phyloP scores from a whole-genome alignment of 345 rosid genomes.

The Gossypium ekmanianum region DNA sequence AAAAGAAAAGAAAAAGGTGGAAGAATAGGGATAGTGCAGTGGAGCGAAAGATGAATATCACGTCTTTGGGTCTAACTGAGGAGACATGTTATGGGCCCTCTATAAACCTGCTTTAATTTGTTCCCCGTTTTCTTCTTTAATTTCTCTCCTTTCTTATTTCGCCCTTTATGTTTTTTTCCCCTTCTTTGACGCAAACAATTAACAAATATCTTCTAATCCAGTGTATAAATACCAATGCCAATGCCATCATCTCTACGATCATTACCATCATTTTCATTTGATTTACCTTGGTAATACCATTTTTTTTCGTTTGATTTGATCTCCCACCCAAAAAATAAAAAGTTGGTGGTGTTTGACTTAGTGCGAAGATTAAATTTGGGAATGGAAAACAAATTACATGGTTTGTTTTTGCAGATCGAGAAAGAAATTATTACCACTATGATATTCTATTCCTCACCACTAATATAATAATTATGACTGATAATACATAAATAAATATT shows the following conservation, averaged over 20 bases:
- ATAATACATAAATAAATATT: slow-evolving; percentile 10
- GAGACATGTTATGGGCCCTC: slow-evolving; percentile 57
- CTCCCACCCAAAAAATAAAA: too few species aligned
- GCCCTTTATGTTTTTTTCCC: neutral
- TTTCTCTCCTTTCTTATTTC: slow-evolving; percentile 9
- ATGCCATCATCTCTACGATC: slow-evolving; percentile 28
- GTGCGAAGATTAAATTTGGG: neutral
- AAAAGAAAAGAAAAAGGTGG: neutral
- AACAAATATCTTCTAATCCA: neutral
- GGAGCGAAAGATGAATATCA: slow-evolving; percentile 46
- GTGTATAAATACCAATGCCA: slow-evolving; percentile 12
- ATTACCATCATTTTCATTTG: slow-evolving; percentile 21
- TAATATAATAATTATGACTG: slow-evolving; percentile 23
- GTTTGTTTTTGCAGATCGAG: neutral
- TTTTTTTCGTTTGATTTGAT: neutral
- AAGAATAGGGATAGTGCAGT: slow-evolving; percentile 30
- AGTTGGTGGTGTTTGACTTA: neutral
- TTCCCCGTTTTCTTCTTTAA: slow-evolving; percentile 28
- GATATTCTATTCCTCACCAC: slow-evolving; percentile 15
- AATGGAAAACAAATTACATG: neutral
- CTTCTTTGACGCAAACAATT: neutral
- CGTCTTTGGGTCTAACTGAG: slow-evolving; percentile 41
- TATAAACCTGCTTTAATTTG: slow-evolving; percentile 35
- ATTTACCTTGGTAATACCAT: too few species aligned
- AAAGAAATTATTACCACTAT: slow-evolving; percentile 19